Evolutionary conservation across 108 stramenopile genomes (phyloP).

Genomic region (Fragilaria crotonensis): DNA sequence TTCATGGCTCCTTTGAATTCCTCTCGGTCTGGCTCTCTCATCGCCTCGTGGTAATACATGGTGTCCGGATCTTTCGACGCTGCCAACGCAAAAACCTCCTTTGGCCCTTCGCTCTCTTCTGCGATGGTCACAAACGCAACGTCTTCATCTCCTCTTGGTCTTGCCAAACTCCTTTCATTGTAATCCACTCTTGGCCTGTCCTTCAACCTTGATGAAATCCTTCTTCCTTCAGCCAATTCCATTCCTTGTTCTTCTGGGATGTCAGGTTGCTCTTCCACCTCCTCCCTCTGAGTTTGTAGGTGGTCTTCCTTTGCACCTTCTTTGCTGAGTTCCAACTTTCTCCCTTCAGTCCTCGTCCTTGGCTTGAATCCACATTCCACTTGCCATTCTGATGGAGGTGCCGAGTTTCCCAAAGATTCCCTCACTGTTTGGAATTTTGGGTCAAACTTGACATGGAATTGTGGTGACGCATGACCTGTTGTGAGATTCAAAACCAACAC

Average conservation of each 20-base stretch:
- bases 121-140: background rate
- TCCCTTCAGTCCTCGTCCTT: background rate
- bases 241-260: background rate
- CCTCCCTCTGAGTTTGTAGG: background rate
- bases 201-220: background rate
- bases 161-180: background rate
- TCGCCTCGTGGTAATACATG: conserved; percentile 9
- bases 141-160: background rate
- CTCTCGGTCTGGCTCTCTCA: conserved; percentile 9
- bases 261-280: background rate
- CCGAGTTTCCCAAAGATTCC: background rate
- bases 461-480: conserved; percentile 20
- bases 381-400: background rate
- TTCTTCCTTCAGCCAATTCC: background rate
- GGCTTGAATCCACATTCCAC: background rate
- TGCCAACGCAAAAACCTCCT: conserved; percentile 1
- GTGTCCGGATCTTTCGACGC: conserved; percentile 9
- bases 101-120: background rate
- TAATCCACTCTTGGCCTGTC: background rate
- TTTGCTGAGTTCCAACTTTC: background rate
- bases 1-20: conserved; percentile 14
- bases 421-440: conserved; percentile 22
- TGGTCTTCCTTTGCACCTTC: background rate
- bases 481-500: conserved; percentile 12
- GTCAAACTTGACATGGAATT: conserved; percentile 19